Conservation (phyloP, 331 rosid genomes). For the Pyrus hybrid region DNA sequence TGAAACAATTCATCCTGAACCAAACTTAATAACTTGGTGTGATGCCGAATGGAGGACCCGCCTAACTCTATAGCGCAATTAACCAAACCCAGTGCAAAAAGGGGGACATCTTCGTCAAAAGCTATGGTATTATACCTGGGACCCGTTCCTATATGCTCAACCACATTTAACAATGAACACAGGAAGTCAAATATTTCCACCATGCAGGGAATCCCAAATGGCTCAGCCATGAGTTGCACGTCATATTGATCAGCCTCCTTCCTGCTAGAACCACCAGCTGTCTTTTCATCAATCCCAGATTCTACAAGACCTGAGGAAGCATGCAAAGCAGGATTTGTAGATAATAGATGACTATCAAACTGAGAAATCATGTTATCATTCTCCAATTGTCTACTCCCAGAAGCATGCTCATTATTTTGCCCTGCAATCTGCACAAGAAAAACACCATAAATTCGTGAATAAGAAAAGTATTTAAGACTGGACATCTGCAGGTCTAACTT, state of each 20-base stretch:
- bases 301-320: conserved; percentile 28
- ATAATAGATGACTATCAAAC: conserved; percentile 40
- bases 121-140: conserved; percentile 66
- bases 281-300: conserved; percentile 35
- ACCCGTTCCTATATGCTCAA: conserved; percentile 54
- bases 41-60: conserved; percentile 66
- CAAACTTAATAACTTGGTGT: conserved; percentile 69
- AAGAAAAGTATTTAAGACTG: not conserved
- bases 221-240: conserved; percentile 62
- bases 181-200: conserved; percentile 82
- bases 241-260: conserved; percentile 46
- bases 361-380: conserved; percentile 61
- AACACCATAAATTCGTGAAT: conserved; percentile 7
- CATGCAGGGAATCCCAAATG: conserved; percentile 94
- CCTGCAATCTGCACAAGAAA: conserved; percentile 48
- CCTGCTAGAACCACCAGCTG: conserved; percentile 29
- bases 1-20: conserved; percentile 86
- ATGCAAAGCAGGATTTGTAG: conserved; percentile 37
- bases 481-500: not conserved
- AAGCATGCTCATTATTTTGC: conserved; percentile 43
- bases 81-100: conserved; percentile 83
- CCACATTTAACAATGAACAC: conserved; percentile 73
- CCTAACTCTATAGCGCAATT: conserved; percentile 86
- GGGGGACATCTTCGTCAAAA: conserved; percentile 89
- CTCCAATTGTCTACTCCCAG: conserved; percentile 56